These are phyloP conservation scores for Amylocystis lapponica DNA, from an alignment of 768 basidiomycete genomes.

Conservation along the genomic window DNA sequence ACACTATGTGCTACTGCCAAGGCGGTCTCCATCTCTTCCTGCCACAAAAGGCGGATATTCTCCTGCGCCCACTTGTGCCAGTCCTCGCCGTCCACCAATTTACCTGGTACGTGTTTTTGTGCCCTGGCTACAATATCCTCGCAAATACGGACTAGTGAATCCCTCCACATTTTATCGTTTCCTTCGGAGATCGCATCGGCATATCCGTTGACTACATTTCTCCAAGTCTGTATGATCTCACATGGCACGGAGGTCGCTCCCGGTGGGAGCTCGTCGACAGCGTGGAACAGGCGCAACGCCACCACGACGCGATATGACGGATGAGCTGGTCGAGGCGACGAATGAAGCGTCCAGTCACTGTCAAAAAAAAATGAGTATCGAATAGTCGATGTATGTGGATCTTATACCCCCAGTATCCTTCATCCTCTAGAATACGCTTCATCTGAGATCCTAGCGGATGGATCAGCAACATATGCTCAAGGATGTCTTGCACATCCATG, in stretches of 20 bases:
- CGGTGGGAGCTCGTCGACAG: constrained; percentile 31
- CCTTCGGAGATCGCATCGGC: constrained; percentile 18
- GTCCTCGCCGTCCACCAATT: constrained; percentile 5
- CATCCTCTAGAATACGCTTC: constrained; percentile 45
- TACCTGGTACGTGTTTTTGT: constrained; percentile 28
- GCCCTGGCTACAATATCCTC: constrained; percentile 40
- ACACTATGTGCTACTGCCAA: constrained; percentile 41
- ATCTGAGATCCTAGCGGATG: constrained; percentile 41
- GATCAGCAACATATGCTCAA: constrained; percentile 42
- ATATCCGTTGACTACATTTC: constrained; percentile 36
- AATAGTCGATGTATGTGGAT: constrained; percentile 3
- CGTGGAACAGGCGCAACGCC: constrained; percentile 60
- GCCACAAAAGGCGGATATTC: constrained; percentile 50
- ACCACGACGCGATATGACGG: constrained; percentile 79
- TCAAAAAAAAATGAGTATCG: neutral
- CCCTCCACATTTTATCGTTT: constrained; percentile 26
- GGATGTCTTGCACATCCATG: constrained; percentile 52
- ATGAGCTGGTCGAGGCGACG: constrained; percentile 50
- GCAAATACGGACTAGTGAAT: constrained; percentile 31
- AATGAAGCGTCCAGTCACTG: constrained; percentile 80
- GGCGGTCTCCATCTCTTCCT: constrained; percentile 53
- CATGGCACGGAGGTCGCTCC: constrained; percentile 11
- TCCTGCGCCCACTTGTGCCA: constrained; percentile 32
- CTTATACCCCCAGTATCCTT: constrained; percentile 88
- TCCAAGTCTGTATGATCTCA: constrained; percentile 41